Evolutionary conservation across 331 rosid genomes (phyloP), one percentile per base, ranked within the genome.

Genomic region (Malus hybrid): DNA sequence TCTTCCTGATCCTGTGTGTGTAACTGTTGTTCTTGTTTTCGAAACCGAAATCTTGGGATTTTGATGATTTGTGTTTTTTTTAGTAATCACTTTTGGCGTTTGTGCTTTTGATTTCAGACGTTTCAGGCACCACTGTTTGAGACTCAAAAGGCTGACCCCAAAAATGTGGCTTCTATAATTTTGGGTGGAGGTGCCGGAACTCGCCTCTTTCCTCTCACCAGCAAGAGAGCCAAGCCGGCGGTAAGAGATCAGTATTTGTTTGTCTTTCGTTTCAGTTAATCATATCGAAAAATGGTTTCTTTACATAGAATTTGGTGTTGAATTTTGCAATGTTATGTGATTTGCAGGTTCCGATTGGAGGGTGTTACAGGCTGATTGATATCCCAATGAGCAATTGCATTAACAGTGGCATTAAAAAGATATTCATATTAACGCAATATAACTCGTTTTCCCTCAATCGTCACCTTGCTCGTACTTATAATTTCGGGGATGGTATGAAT

Each of bases 181-280:
- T 75, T 94, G 84, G 97, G 99, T 24, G 97, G 99, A 42, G 99
- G 99, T 71, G 99, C 96, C 69, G 99, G 99, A 70, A 94, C 97
- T 83, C 96, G 97, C 64, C 82, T 94, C 39, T 94, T 86, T 86
- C 97, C 99, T 81, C 99, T 94, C 18, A 92, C 99, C 56, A 70
- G 96, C 77, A 82, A 72, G 82, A 92, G 97, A 86, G 94, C 99
- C 73, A 94, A 94, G 77, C 99, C 99, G 0, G 99, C 99, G 81
- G 99, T 93, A 84, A 65, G 63, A 69, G 75, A 31, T 55, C 75
- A 50, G 62, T 59, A 10, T 20, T 33, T 5, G 16, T 60, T 42
- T 6, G 5, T 76, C 32, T 71, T 67, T 70, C 46, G 18, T 78
- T 33, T 27, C 20, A 31, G 52, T 16, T 65, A 19, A 48, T 39